Conservation (phyloP, 2,329 filamentous ascomycete species). For the Aciculosporium take region DNA sequence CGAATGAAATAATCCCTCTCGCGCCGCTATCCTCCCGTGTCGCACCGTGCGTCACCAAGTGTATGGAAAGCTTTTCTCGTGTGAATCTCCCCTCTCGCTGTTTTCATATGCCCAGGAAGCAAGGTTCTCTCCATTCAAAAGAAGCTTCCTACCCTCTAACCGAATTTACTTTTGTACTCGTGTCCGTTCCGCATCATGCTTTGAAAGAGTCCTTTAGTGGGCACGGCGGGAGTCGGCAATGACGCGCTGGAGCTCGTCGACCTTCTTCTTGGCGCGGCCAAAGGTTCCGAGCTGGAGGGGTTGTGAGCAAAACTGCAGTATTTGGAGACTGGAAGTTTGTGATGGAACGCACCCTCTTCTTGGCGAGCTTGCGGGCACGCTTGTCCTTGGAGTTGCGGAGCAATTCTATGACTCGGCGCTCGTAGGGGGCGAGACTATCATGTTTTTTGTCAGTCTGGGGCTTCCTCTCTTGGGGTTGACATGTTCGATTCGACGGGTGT, state of each 20-base stretch:
- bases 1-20: constrained; percentile 4
- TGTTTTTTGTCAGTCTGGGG: background rate
- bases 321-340: background rate
- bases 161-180: background rate
- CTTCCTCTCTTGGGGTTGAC: background rate
- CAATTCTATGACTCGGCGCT: constrained; percentile 97
- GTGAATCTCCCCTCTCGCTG: background rate
- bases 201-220: constrained; percentile 35
- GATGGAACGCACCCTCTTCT: constrained; percentile 75
- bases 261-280: constrained; percentile 97
- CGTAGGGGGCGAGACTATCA: constrained; percentile 70
- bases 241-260: constrained; percentile 95
- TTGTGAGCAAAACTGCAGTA: constrained; percentile 12
- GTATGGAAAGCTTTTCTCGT: background rate
- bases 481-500: background rate
- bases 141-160: background rate
- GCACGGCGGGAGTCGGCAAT: constrained; percentile 82
- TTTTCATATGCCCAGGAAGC: constrained; percentile 1
- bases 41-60: background rate
- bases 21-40: background rate
- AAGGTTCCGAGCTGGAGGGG: constrained; percentile 77
- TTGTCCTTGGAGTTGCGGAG: constrained; percentile 99
- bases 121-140: background rate
- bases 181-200: background rate
- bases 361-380: constrained; percentile 95